Percentiles rank a stretch among this genome's conserved stretches.
Conservation (phyloP, 441 rosid genomes). For the Euphorbia celastroides region DNA sequence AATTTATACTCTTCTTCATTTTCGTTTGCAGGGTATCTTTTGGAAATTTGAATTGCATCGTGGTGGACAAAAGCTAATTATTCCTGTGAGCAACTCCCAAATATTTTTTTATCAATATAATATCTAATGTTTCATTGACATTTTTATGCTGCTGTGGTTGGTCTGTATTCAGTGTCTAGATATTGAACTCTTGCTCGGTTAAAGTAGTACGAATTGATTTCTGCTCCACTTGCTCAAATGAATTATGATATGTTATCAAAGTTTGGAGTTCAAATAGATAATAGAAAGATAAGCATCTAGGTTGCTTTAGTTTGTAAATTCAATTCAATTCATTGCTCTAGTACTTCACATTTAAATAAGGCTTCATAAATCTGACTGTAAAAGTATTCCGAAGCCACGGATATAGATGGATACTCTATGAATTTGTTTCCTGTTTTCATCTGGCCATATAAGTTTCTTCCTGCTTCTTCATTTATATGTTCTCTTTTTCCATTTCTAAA, state of each 20-base stretch:
- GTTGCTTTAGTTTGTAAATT: background rate
- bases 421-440: background rate
- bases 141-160: slow-evolving; percentile 4
- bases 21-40: slow-evolving; percentile 61
- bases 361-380: background rate
- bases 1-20: slow-evolving; percentile 11
- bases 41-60: slow-evolving; percentile 91
- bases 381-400: too few species aligned
- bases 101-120: background rate
- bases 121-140: slow-evolving; percentile 2
- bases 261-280: background rate
- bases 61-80: slow-evolving; percentile 77
- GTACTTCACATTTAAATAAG: background rate
- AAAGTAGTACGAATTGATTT: background rate
- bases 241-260: background rate
- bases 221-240: background rate
- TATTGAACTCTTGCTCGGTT: background rate
- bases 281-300: background rate
- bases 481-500: slow-evolving; percentile 24
- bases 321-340: background rate
- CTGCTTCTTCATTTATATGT: slow-evolving; percentile 1
- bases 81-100: slow-evolving; percentile 60
- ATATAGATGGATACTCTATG: background rate
- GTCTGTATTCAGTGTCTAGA: background rate
- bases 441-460: background rate